Evolutionary conservation across 2,329 filamentous ascomycete genomes (phyloP).

Genomic region (Aspergillus oerlinghausenensis): DNA sequence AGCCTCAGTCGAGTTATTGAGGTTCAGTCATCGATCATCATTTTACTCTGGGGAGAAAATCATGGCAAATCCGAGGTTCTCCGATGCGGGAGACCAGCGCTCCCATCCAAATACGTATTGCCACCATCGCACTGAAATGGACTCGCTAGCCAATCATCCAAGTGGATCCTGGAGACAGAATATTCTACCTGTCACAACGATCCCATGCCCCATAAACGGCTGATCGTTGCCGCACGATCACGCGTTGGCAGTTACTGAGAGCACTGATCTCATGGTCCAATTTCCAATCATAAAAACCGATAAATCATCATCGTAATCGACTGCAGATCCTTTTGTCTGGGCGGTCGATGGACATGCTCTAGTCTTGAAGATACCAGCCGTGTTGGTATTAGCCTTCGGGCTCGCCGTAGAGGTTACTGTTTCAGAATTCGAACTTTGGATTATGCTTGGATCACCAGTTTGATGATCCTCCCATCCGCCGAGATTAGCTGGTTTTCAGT

Average conservation of each 20-base stretch:
- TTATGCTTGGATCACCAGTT: constrained; percentile 4
- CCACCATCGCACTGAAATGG: constrained; percentile 1
- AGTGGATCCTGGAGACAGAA: constrained; percentile 6
- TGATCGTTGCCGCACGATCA: constrained; percentile 32
- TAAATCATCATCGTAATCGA: constrained; percentile 2
- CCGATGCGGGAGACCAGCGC: not conserved
- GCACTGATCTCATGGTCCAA: constrained; percentile 22
- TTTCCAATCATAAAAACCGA: not conserved
- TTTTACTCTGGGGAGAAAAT: not conserved
- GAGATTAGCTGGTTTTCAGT: not conserved
- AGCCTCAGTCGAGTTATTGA: constrained; percentile 9
- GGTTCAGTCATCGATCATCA: constrained; percentile 14
- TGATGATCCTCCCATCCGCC: not conserved
- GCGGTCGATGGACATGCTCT: not conserved
- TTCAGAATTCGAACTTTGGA: not conserved
- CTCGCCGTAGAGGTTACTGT: not conserved
- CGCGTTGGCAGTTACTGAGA: constrained; percentile 12
- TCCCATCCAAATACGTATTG: not conserved
- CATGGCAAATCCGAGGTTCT: constrained; percentile 1
- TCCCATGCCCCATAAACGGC: constrained; percentile 33
- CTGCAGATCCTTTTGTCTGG: constrained; percentile 9
- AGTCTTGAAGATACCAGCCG: not conserved
- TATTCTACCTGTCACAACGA: constrained; percentile 31
- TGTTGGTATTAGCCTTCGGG: not conserved
- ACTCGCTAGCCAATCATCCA: constrained; percentile 11